These are phyloP conservation scores for Candida multigemmis DNA, from an alignment of 805 yeast genomes.

Conservation along the genomic window DNA sequence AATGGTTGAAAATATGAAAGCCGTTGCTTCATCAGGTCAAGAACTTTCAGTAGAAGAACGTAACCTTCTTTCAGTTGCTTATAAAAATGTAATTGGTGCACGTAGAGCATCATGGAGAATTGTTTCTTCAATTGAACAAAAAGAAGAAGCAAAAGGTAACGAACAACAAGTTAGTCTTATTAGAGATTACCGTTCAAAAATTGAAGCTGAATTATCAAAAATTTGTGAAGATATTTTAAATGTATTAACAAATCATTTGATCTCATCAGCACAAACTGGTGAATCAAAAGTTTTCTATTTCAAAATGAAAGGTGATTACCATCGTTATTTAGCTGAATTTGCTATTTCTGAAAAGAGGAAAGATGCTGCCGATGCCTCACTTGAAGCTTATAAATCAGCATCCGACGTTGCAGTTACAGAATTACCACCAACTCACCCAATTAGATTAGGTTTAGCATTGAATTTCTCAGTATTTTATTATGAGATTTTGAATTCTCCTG, in stretches of 20 bases:
- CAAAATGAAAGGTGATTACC: conserved; percentile 99
- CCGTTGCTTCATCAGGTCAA: conserved; percentile 92
- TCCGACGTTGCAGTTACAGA: conserved; percentile 95
- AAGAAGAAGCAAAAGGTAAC: conserved; percentile 94
- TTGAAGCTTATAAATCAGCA: conserved; percentile 92
- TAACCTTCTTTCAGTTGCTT: conserved; percentile 92
- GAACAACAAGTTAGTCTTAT: conserved; percentile 83
- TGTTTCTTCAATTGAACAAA: conserved; percentile 95
- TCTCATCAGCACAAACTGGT: conserved; percentile 91
- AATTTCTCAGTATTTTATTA: conserved; percentile 97
- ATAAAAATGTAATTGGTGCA: conserved; percentile 97
- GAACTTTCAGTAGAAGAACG: conserved; percentile 97
- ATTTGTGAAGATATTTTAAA: conserved; percentile 90
- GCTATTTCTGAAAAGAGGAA: conserved; percentile 87
- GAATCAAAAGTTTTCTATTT: conserved; percentile 97
- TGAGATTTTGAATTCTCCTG: conserved; percentile 96
- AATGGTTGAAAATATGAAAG: conserved; percentile 98
- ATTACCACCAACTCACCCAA: conserved; percentile 97
- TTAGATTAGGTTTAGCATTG: conserved; percentile 94
- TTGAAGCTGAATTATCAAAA: conserved; percentile 84
- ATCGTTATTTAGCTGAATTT: conserved; percentile 97
- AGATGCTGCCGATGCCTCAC: conserved; percentile 84
- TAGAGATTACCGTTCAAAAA: conserved; percentile 90
- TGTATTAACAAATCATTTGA: conserved; percentile 82
- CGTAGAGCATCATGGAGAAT: conserved; percentile 99